Conservation (phyloP, 345 rosid genomes). For the Salix viminalis region DNA sequence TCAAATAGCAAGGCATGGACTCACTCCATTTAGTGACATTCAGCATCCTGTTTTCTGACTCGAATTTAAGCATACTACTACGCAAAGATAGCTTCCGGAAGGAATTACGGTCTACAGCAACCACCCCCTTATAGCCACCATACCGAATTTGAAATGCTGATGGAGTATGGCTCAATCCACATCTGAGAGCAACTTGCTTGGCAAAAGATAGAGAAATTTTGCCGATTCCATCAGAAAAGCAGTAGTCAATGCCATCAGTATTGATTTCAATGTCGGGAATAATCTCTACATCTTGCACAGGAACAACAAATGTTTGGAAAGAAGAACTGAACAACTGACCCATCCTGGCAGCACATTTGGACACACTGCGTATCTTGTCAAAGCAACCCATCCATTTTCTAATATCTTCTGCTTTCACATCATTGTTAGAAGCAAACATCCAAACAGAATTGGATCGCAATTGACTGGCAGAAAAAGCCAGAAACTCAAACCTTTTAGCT, state of each 20-base stretch:
- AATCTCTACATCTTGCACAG: conserved; percentile 61
- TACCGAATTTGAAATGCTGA: conserved; percentile 96
- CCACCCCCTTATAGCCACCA: conserved; percentile 92
- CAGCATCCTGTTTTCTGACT: conserved; percentile 77
- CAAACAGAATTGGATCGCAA: conserved; percentile 82
- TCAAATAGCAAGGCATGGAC: conserved; percentile 84
- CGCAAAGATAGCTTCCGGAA: conserved; percentile 77
- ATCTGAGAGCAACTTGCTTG: conserved; percentile 64
- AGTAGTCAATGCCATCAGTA: conserved; percentile 58
- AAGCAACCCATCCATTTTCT: conserved; percentile 99
- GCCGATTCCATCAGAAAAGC: conserved; percentile 97
- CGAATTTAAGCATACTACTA: conserved; percentile 78
- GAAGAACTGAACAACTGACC: conserved; percentile 96
- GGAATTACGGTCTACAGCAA: conserved; percentile 76
- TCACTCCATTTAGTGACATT: conserved; percentile 81
- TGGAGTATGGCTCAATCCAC: conserved; percentile 67
- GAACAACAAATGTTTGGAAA: conserved; percentile 59
- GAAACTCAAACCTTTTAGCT: conserved; percentile 66
- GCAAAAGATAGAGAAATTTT: conserved; percentile 78
- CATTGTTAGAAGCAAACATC: conserved; percentile 91
- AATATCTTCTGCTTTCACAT: conserved; percentile 67
- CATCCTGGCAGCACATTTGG: conserved; percentile 97
- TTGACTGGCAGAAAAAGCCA: conserved; percentile 95
- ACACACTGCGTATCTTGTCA: conserved; percentile 61
- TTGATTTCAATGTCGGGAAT: conserved; percentile 77